Conservation (phyloP, 257 asterid species). For the Datura wrightii region DNA sequence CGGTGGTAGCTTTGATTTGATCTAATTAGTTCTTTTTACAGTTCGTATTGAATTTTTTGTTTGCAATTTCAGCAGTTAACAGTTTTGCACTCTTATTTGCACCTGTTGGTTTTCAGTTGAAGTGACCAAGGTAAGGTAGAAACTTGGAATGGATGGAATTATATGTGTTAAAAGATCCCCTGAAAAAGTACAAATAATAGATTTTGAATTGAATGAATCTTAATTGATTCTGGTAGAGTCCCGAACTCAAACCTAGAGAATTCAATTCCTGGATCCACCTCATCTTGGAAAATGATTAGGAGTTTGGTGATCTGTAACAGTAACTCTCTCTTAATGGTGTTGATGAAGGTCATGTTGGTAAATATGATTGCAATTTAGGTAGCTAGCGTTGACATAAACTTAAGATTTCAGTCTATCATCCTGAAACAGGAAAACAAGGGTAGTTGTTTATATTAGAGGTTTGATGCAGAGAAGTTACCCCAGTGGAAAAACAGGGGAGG, state of each 20-base stretch:
- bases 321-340: not conserved
- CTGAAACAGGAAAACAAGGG: not conserved
- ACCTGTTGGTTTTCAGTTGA: not conserved
- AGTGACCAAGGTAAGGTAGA: not conserved
- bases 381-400: not conserved
- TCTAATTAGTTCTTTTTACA: not conserved
- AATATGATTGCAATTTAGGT: not conserved
- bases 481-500: not conserved
- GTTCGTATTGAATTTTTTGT: not conserved
- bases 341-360: constrained; percentile 1
- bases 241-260: not conserved
- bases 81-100: not conserved
- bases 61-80: not conserved
- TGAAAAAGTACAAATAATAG: not conserved
- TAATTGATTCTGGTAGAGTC: not conserved
- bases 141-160: not conserved
- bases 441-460: not conserved
- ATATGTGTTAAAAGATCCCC: no score
- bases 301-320: not conserved
- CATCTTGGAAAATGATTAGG: not conserved
- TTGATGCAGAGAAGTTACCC: not conserved
- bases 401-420: not conserved
- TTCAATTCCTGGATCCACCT: not conserved
- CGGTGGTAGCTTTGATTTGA: constrained; percentile 5
- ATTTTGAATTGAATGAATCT: not conserved